Evolutionary conservation across 441 rosid genomes (phyloP).

Genomic region (Pelargonium citronellum): DNA sequence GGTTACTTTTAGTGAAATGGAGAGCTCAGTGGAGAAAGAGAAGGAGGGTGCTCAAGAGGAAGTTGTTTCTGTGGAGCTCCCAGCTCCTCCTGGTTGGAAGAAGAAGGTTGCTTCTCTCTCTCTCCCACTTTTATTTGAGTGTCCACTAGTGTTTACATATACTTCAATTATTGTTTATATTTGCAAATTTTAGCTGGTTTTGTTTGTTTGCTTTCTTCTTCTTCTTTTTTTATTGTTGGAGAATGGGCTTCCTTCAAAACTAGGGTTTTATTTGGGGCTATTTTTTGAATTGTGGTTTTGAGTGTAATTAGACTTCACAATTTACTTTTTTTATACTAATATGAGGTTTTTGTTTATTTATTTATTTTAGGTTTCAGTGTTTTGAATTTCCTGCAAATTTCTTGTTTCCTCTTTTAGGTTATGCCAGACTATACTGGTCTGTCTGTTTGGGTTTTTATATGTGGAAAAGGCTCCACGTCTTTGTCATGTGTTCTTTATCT

Average conservation of each 20-base stretch:
- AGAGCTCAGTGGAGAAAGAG: constrained; percentile 31
- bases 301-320: neutral
- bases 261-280: neutral
- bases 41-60: constrained; percentile 37
- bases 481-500: neutral
- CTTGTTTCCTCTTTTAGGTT: no score
- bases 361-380: neutral
- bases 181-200: constrained; percentile 4
- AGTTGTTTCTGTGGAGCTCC: constrained; percentile 74
- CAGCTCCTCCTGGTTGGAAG: constrained; percentile 91
- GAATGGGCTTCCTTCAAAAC: neutral
- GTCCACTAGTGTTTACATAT: neutral
- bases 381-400: neutral
- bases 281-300: neutral
- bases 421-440: neutral
- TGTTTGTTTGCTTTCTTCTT: neutral
- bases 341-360: neutral
- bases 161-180: neutral
- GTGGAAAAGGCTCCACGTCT: neutral
- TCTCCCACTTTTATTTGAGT: neutral
- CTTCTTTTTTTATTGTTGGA: neutral
- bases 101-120: constrained; percentile 49
- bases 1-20: constrained; percentile 28
- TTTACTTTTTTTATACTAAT: neutral
- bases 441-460: neutral